Evolutionary conservation across 2,329 filamentous ascomycete genomes (phyloP), one percentile per base, ranked within the genome.

Genomic region (Fusarium nodosum): DNA sequence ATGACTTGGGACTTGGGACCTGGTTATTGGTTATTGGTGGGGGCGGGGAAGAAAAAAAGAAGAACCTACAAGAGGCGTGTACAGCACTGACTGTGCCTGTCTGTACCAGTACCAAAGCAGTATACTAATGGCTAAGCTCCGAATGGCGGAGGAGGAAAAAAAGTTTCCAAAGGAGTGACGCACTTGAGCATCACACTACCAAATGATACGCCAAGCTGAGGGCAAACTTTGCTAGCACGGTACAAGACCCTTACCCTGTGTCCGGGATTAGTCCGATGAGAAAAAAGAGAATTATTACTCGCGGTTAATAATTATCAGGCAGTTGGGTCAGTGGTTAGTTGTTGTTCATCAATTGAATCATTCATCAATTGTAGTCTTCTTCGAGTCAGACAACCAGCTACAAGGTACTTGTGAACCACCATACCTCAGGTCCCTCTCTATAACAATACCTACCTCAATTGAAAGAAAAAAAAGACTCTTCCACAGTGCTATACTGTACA

Each of bases 101-200:
- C n/a, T 26, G 42, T 46, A 31, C 42, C 44, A 20, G 36, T 39
- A 39, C 36, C 10, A 5, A 39, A 22, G 36, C 36, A 45, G 47
- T 52, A 41, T 52, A 41, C 54, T 57, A 52, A 57, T 57, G 46
- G 45, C 54, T 41, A 31, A 39, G 28, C 54, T 52, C 54, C 54
- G 54, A 57, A 57, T 57, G 54, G 54, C 54, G 54, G 54, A 57
- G 54, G 44, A 12, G 11, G 26, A 56, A 56, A 56, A 57, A 57
- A 57, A 52, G 54, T 57, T 57, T 57, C 36, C 54, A 39, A 50
- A 39, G 20, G 34, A 57, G 54, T 57, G 54, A 57, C 54, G 54
- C 54, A 57, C 28, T 51, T 28, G 30, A 24, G 30, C 30, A 22
- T 11, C 26, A 30, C 54, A 52, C 34, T 52, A 57, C 16, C 46